Base-by-base conservation (phyloP, 805 yeast species). In the Pichia cephalocereana region DNA sequence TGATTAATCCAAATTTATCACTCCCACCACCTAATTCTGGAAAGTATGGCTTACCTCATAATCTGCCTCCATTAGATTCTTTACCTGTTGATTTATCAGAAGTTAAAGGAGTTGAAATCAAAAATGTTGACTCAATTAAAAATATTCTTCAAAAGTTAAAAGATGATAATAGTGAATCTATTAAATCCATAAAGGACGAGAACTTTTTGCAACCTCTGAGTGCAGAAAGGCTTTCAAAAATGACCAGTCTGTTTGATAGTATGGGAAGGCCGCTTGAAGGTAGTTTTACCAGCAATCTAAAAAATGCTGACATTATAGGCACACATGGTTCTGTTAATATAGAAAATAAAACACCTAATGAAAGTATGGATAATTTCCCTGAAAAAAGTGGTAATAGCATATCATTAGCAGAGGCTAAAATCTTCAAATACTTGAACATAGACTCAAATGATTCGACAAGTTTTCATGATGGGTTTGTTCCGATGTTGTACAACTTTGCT, bases 381-480 rank as follows among this genome's bases (percentile, higher is more conserved):
- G 15, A 37, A n/a, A 10, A 17, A 12, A n/a, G 18, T 6, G 32
- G 32, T 30, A 30, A 30, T 30, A 30, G 5, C 6, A 30, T 12
- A 30, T 30, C 32, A 3, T 11, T 30, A 30, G 14, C 10, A 30
- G 32, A 46, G 15, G 26, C 31, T 23, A 18, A 30, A 2, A 11
- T 44, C 7, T 34, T 38, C n/a, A 11, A 34, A 9, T n/a, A 6
- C 4, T 17, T 58, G 2, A 52, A 54, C 4, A 46, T 63, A 26
- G 54, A 62, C 15, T 56, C 62, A 0, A 58, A 67, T 19, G 78
- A 72, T 12, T 48, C 49, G 1, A 62, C 78, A 8, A 67, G 73
- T 46, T 64, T 77, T 34, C 72, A 68, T 50, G 62, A 61, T 0
- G 75, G 74, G 2, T 68, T 67, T 52, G 52, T 69, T 4, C 73